These are phyloP conservation scores for Alternaria longipes DNA, from an alignment of 2,329 filamentous ascomycete genomes.

Conservation along the genomic window DNA sequence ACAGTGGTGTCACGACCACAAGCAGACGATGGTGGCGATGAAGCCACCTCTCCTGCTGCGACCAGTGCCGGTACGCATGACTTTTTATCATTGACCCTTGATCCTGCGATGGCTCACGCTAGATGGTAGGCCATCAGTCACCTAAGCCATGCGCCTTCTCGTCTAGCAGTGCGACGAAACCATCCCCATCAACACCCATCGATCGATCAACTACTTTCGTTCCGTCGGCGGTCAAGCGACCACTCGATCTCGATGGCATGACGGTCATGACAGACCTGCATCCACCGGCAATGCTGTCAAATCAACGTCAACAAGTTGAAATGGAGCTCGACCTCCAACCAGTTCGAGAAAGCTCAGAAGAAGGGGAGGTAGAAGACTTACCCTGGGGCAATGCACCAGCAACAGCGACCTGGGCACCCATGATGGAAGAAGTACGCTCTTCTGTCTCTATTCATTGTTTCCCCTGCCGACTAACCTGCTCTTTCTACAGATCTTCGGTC, in stretches of 20 bases:
- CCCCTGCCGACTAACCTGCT: not conserved
- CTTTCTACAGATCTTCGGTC: conserved; percentile 38
- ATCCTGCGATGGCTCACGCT: conserved; percentile 28
- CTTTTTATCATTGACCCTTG: conserved; percentile 8
- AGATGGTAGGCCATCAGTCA: conserved; percentile 35
- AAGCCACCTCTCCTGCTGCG: conserved; percentile 27
- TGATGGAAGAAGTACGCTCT: conserved; percentile 37
- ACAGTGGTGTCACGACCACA: not conserved
- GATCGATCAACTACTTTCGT: conserved; percentile 25
- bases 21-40: conserved; percentile 13
- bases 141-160: conserved; percentile 31
- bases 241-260: conserved; percentile 48
- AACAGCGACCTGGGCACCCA: conserved; percentile 40
- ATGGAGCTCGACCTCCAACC: conserved; percentile 28
- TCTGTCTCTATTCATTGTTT: not conserved
- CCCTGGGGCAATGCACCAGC: conserved; percentile 26
- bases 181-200: conserved; percentile 19
- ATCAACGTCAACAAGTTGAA: conserved; percentile 6
- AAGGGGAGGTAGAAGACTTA: conserved; percentile 19
- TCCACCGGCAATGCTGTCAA: not conserved
- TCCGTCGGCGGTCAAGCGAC: conserved; percentile 9
- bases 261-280: conserved; percentile 30
- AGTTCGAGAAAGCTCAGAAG: conserved; percentile 23
- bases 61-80: conserved; percentile 39
- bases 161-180: conserved; percentile 27